These are phyloP conservation scores for Colletotrichum godetiae DNA, from an alignment of 2,329 filamentous ascomycete genomes.

Conservation along the genomic window DNA sequence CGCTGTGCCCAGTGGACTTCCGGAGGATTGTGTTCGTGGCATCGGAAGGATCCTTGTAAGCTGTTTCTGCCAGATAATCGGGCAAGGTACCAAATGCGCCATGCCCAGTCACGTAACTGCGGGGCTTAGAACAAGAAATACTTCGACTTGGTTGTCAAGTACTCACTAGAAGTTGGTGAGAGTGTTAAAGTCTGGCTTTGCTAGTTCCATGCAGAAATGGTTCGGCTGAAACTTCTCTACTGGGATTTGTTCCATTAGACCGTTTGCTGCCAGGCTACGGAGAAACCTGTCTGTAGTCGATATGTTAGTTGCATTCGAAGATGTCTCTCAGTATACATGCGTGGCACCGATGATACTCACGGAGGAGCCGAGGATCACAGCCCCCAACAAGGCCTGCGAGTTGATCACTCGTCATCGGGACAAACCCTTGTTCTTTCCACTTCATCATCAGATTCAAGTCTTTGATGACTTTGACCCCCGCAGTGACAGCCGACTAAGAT, in stretches of 20 bases:
- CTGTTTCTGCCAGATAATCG: background rate
- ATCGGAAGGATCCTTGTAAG: slow-evolving; percentile 6
- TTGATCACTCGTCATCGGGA: slow-evolving; percentile 19
- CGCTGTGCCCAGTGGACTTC: background rate
- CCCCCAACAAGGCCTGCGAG: slow-evolving; percentile 10
- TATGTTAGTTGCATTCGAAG: background rate
- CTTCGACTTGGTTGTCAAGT: background rate
- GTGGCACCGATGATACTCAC: background rate
- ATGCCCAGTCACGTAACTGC: background rate
- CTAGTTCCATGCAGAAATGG: background rate
- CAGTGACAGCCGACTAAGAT: background rate
- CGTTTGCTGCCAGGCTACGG: slow-evolving; percentile 1
- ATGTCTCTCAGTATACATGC: background rate
- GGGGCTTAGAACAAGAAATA: background rate
- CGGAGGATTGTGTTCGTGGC: background rate
- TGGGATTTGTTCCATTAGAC: background rate
- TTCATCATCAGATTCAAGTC: slow-evolving; percentile 1
- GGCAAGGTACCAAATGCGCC: background rate
- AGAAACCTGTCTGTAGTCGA: slow-evolving; percentile 2
- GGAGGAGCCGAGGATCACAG: slow-evolving; percentile 6
- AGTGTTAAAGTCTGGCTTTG: background rate
- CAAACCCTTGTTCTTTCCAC: slow-evolving; percentile 13
- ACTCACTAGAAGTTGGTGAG: slow-evolving; percentile 8
- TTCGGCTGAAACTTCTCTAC: slow-evolving; percentile 1
- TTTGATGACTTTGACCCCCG: background rate